Evolutionary conservation across 1,139 yeast genomes (phyloP).

Genomic region (Yamadazyma songkhlaensis): DNA sequence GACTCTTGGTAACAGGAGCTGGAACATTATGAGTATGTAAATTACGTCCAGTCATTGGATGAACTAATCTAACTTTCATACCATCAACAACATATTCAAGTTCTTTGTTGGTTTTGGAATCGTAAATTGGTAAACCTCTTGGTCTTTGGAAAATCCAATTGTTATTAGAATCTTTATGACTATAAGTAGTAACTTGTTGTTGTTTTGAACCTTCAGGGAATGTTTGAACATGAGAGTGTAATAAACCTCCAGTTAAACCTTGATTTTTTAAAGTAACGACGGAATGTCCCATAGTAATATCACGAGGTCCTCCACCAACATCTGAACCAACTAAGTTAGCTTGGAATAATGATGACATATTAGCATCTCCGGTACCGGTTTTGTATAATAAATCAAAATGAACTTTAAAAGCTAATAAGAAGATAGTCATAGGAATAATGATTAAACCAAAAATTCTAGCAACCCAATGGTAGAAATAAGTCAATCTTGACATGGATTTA

Average conservation of each 20-base stretch:
- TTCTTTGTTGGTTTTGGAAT: conserved; percentile 49
- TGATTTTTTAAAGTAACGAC: conserved; percentile 80
- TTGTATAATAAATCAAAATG: conserved; percentile 72
- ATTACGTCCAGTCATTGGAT: conserved; percentile 81
- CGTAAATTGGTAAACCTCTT: conserved; percentile 57
- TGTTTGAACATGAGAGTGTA: conserved; percentile 92
- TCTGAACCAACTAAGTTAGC: conserved; percentile 83
- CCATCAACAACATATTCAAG: conserved; percentile 68
- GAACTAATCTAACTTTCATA: conserved; percentile 73
- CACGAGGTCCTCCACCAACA: conserved; percentile 86
- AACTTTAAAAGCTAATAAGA: conserved; percentile 63
- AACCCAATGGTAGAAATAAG: conserved; percentile 59
- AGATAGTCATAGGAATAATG: conserved; percentile 59
- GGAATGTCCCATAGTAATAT: conserved; percentile 76
- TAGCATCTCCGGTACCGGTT: conserved; percentile 92
- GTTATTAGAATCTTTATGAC: conserved; percentile 89
- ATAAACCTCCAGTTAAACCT: conserved; percentile 87
- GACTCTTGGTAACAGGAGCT: conserved; percentile 74
- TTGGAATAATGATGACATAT: conserved; percentile 95
- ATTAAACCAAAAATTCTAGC: conserved; percentile 63
- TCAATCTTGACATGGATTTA: conserved; percentile 46
- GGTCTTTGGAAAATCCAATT: conserved; percentile 84
- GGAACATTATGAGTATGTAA: conserved; percentile 81
- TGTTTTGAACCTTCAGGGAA: conserved; percentile 95
- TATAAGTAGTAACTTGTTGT: conserved; percentile 93